Evolutionary conservation across 345 rosid species (phyloP), one percentile per base, ranked within the genome.

Genomic region (Brassica nigra): DNA sequence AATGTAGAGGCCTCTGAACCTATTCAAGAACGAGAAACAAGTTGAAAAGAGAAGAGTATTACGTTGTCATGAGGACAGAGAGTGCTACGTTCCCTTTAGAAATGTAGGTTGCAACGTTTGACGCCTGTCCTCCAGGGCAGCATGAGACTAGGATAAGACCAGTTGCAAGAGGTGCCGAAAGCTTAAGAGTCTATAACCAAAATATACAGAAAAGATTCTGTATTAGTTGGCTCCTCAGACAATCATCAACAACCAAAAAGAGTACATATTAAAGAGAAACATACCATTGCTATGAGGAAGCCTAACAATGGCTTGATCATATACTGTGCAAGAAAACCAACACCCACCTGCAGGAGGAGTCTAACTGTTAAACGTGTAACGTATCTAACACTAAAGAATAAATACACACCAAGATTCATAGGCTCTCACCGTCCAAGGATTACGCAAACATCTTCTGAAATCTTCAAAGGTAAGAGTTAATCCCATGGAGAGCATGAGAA

Each of bases 51-150:
- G 66, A 81, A 20, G 47, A 18, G 6, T 12, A n/a, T 30, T 30
- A 95, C 99, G 97, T 95, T 69, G 98, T 95, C 99, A 95, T 95
- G 36, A 95, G 98, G 67, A 95, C 99, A 23, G 98, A 95, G 74
- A 95, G 97, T 2, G 98, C 99, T 20, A 92, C 97, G 71, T 95
- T 92, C 66, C 99, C 99, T 70, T 90, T 95, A 1, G 99, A 95
- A 78, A 95, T 95, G 80, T 90, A 95, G 61, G 97, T 95, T 14
- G 99, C 97, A 78, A 95, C 97, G 76, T 95, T 95, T 4, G 97
- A 92, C 6, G 99, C 97, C 84, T 95, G 97, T 78, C 97, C 99
- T 69, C 97, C 97, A 52, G 99, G 97, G 83, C 99, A 95, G 87
- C 99, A 95, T 18, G 99, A 95, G 72, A 92, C 99, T 77, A 95